phyloP scores from a whole-genome alignment of 2,329 filamentous ascomycete species.

The Penicillium aurantiogriseum region DNA sequence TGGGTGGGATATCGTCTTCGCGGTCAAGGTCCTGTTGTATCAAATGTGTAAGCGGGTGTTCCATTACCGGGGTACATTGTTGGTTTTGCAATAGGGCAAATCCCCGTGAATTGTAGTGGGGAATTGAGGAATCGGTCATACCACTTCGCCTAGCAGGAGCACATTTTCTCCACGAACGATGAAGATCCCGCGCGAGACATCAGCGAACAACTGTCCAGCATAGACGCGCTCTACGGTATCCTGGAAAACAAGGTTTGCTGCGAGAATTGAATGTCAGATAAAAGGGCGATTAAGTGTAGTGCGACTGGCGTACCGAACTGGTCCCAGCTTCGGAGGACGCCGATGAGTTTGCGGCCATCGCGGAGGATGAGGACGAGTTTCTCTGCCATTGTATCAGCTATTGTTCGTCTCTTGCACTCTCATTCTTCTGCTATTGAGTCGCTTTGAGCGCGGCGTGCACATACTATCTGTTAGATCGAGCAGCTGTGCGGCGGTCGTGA shows the following conservation, averaged over 20 bases:
- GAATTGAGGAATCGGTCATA: constrained; percentile 31
- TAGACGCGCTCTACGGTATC: constrained; percentile 89
- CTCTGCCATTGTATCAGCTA: constrained; percentile 57
- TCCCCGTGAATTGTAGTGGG: too few relatives aligned
- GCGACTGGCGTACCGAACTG: constrained; percentile 73
- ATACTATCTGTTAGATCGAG: constrained; percentile 96
- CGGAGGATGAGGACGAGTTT: constrained; percentile 90
- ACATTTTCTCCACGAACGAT: constrained; percentile 96
- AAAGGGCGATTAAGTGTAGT: background rate
- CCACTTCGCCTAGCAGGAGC: constrained; percentile 88
- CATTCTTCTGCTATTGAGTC: background rate
- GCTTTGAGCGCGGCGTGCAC: constrained; percentile 31
- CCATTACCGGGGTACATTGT: too few relatives aligned
- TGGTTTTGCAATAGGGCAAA: background rate
- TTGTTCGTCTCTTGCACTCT: background rate
- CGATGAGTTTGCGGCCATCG: constrained; percentile 90
- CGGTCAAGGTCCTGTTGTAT: constrained; percentile 75
- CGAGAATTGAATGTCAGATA: constrained; percentile 3
- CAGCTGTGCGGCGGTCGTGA: constrained; percentile 93
- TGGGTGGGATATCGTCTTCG: constrained; percentile 78
- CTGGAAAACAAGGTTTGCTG: constrained; percentile 93
- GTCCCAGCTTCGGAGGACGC: constrained; percentile 92
- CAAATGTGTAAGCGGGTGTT: background rate
- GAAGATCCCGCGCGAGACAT: constrained; percentile 82
- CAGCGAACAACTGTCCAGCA: constrained; percentile 71